These are phyloP conservation scores for Tricholoma flavovirens DNA, from an alignment of 768 basidiomycete genomes.

Conservation along the genomic window DNA sequence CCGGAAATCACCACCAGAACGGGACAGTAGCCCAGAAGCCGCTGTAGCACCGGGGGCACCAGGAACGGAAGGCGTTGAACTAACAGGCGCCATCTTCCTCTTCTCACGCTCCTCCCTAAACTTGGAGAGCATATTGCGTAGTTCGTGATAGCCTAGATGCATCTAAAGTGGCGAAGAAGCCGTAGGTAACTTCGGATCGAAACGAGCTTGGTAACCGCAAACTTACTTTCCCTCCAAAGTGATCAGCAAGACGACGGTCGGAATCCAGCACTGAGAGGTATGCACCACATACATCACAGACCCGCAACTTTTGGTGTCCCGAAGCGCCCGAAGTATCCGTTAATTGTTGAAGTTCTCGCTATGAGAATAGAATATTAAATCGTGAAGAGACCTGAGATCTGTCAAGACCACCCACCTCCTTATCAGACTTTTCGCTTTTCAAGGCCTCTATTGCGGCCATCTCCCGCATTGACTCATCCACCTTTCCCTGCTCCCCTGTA, in stretches of 20 bases:
- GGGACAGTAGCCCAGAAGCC: conserved; percentile 36
- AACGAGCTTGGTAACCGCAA: conserved; percentile 9
- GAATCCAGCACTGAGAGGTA: conserved; percentile 97
- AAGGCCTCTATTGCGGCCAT: conserved; percentile 96
- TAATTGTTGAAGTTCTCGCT: conserved; percentile 92
- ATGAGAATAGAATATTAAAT: neutral
- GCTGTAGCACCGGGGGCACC: conserved; percentile 30
- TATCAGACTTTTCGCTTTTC: conserved; percentile 92
- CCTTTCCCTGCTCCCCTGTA: conserved; percentile 94
- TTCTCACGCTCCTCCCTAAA: conserved; percentile 91
- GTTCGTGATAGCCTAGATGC: conserved; percentile 98
- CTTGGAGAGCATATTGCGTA: conserved; percentile 87
- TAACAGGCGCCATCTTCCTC: conserved; percentile 54
- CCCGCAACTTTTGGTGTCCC: conserved; percentile 98
- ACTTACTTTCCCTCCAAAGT: conserved; percentile 97
- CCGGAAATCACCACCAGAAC: conserved; percentile 45
- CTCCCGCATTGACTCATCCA: conserved; percentile 98
- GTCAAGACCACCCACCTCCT: conserved; percentile 59
- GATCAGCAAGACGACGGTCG: conserved; percentile 96
- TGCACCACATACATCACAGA: conserved; percentile 99
- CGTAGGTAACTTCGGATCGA: conserved; percentile 22
- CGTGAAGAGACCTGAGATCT: neutral
- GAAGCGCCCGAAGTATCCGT: conserved; percentile 98
- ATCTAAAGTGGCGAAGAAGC: conserved; percentile 52
- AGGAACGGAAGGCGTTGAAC: conserved; percentile 29